Percentiles rank a stretch among this genome's conserved stretches.
Evolutionary conservation across 257 asterid genomes (phyloP).

Genomic region (Solanum appendiculatum): DNA sequence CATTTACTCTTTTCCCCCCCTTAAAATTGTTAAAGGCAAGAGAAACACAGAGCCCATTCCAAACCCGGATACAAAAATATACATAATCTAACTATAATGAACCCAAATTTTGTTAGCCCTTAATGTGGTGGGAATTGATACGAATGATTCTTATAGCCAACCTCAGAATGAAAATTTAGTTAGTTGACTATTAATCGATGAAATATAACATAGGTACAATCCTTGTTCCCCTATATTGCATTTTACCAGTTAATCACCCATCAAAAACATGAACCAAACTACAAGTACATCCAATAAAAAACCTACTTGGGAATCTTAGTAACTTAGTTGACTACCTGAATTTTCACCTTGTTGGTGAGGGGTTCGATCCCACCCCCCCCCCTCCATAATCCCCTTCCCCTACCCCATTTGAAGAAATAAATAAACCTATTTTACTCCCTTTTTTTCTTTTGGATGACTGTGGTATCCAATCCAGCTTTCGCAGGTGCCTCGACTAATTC

Average conservation of each 20-base stretch:
- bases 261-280: background rate
- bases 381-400: background rate
- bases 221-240: too few species aligned
- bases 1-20: too few species aligned
- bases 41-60: background rate
- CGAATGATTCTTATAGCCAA: too few species aligned
- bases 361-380: background rate
- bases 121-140: too few species aligned
- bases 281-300: background rate
- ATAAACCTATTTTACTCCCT: background rate
- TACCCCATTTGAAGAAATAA: background rate
- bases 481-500: background rate
- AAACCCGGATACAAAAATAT: background rate
- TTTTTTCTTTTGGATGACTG: background rate
- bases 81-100: too few species aligned
- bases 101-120: too few species aligned
- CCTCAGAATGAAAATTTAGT: background rate
- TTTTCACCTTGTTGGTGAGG: background rate
- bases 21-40: too few species aligned
- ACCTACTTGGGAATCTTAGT: background rate
- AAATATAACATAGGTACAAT: too few species aligned
- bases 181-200: too few species aligned
- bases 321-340: background rate
- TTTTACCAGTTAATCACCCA: background rate
- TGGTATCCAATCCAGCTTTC: background rate